Evolutionary conservation across 768 basidiomycete species (phyloP).

Genomic region (Tulasnella sp.): DNA sequence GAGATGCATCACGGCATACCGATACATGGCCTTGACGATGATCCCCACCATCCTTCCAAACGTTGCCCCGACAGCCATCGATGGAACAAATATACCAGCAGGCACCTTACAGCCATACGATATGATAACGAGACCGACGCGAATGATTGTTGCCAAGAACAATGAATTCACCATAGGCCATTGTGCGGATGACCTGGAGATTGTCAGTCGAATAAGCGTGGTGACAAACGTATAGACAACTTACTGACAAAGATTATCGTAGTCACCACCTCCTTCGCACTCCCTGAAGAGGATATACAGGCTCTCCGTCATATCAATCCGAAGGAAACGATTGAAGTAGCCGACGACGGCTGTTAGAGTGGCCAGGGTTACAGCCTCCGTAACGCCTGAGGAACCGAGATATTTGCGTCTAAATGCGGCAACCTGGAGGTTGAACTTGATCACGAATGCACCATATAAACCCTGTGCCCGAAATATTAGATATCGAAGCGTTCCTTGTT

Average conservation of each 20-base stretch:
- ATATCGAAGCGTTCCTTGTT: no score
- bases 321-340: slow-evolving; percentile 87
- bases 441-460: slow-evolving; percentile 90
- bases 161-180: slow-evolving; percentile 94
- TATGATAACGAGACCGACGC: slow-evolving; percentile 73
- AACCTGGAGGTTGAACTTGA: slow-evolving; percentile 93
- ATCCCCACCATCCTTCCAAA: slow-evolving; percentile 98
- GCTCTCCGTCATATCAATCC: slow-evolving; percentile 96
- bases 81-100: slow-evolving; percentile 95
- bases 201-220: background rate
- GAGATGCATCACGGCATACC: slow-evolving; percentile 32
- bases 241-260: slow-evolving; percentile 90
- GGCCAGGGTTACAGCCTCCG: slow-evolving; percentile 81
- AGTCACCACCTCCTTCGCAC: slow-evolving; percentile 86
- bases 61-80: slow-evolving; percentile 96
- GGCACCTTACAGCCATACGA: slow-evolving; percentile 97
- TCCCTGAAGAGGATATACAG: slow-evolving; percentile 92
- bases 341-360: slow-evolving; percentile 82
- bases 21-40: slow-evolving; percentile 83
- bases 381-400: slow-evolving; percentile 66
- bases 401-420: slow-evolving; percentile 90
- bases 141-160: slow-evolving; percentile 79
- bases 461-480: slow-evolving; percentile 41
- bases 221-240: slow-evolving; percentile 26
- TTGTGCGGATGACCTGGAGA: slow-evolving; percentile 63